A percentile compares a stretch with the other conserved stretches of the same genome.
These are phyloP conservation scores for Sordariomycetes sp. DNA, from an alignment of 2,329 filamentous ascomycete genomes.

Conservation along the genomic window DNA sequence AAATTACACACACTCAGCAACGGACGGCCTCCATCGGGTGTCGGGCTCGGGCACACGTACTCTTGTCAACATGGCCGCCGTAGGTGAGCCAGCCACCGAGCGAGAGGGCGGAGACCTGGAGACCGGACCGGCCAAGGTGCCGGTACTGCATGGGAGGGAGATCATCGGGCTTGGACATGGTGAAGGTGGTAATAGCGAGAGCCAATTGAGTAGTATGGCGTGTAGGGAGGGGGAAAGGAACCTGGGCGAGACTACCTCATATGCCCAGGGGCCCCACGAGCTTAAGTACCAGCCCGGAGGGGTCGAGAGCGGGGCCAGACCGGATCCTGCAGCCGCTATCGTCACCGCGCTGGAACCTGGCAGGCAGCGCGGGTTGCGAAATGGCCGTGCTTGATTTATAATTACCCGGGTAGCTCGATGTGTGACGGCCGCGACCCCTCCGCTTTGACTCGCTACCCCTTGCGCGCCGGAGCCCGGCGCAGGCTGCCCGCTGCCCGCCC, in stretches of 20 bases:
- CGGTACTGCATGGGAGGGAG: constrained; percentile 56
- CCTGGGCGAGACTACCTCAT: not conserved
- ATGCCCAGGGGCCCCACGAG: not conserved
- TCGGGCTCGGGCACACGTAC: constrained; percentile 24
- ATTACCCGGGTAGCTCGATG: no score
- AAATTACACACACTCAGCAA: not conserved
- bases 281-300: not conserved
- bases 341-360: not conserved
- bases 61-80: constrained; percentile 60
- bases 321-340: not conserved
- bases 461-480: not conserved
- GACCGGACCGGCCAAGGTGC: constrained; percentile 58
- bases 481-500: not conserved
- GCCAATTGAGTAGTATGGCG: not conserved
- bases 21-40: not conserved
- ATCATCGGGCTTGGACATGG: constrained; percentile 24
- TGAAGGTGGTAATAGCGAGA: not conserved
- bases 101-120: constrained; percentile 65
- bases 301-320: not conserved
- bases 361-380: not conserved
- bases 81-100: constrained; percentile 67
- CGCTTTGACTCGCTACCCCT: not conserved
- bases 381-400: not conserved
- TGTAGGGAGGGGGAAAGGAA: not conserved
- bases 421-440: not conserved